Conservation (phyloP, 1,284 basidiomycete genomes). For the Leucocoprinus gongylophorus region DNA sequence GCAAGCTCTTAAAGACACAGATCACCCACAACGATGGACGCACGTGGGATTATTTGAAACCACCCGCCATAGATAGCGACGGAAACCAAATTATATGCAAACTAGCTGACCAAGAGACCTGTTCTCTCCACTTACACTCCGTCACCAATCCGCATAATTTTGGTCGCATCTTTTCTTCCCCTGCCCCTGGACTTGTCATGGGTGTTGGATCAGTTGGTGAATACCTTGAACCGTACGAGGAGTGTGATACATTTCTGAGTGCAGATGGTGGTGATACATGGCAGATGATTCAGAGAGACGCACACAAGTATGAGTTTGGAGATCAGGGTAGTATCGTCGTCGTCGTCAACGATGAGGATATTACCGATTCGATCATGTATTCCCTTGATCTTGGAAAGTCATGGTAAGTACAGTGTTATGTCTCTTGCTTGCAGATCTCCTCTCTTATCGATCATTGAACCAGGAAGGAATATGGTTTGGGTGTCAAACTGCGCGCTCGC, state of each 20-base stretch:
- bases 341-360: conserved; percentile 81
- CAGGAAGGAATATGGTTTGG: conserved; percentile 70
- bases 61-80: conserved; percentile 58
- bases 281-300: conserved; percentile 70
- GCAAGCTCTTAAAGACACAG: conserved; percentile 65
- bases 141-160: conserved; percentile 90
- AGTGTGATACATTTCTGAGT: conserved; percentile 91
- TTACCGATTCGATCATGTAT: conserved; percentile 70
- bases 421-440: neutral
- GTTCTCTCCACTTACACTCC: conserved; percentile 88
- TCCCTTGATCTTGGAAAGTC: conserved; percentile 80
- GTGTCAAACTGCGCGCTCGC: conserved; percentile 66
- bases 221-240: conserved; percentile 69
- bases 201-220: conserved; percentile 87
- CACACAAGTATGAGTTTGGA: conserved; percentile 95
- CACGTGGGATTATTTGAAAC: conserved; percentile 65
- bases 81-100: conserved; percentile 63
- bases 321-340: conserved; percentile 84
- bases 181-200: conserved; percentile 92
- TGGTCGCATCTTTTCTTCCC: conserved; percentile 89
- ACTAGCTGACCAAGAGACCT: conserved; percentile 47
- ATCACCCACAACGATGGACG: conserved; percentile 93
- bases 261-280: conserved; percentile 87
- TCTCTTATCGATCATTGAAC: neutral
- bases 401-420: conserved; percentile 52